phyloP scores from a whole-genome alignment of 2,329 filamentous ascomycete species.

The Lasiodiplodia sp. region DNA sequence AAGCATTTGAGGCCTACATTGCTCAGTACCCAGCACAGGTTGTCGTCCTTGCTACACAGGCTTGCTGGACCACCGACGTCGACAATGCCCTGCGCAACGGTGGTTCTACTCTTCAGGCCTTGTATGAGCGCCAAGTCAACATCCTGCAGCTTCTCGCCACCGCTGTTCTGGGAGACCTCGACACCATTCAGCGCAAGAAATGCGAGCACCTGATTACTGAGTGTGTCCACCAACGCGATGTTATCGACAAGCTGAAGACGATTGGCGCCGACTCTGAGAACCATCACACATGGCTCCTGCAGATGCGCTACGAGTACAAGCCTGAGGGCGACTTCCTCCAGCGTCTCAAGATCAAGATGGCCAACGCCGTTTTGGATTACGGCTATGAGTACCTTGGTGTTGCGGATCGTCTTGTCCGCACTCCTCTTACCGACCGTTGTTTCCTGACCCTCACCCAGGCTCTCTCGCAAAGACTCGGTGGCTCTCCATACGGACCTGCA shows the following conservation, averaged over 20 bases:
- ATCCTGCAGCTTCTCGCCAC: slow-evolving; percentile 85
- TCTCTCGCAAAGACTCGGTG: slow-evolving; percentile 90
- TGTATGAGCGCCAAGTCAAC: slow-evolving; percentile 84
- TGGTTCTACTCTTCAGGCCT: slow-evolving; percentile 70
- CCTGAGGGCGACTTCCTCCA: slow-evolving; percentile 81
- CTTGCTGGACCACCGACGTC: slow-evolving; percentile 89
- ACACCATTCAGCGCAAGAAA: slow-evolving; percentile 88
- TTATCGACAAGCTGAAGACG: slow-evolving; percentile 84
- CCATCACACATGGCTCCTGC: slow-evolving; percentile 91
- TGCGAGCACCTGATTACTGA: slow-evolving; percentile 99
- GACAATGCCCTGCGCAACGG: slow-evolving; percentile 77
- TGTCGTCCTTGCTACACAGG: slow-evolving; percentile 92
- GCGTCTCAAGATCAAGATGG: slow-evolving; percentile 92
- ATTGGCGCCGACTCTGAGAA: slow-evolving; percentile 75
- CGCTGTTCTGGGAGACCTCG: slow-evolving; percentile 88
- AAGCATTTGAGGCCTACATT: slow-evolving; percentile 80
- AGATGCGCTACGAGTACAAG: slow-evolving; percentile 95
- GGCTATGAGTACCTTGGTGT: slow-evolving; percentile 98
- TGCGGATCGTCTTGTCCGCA: slow-evolving; percentile 93
- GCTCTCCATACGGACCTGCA: slow-evolving; percentile 95
- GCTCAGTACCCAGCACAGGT: slow-evolving; percentile 88
- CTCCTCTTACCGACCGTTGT: slow-evolving; percentile 95
- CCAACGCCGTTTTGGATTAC: slow-evolving; percentile 93
- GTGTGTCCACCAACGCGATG: slow-evolving; percentile 95
- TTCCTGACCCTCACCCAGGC: slow-evolving; percentile 98